A percentile compares a stretch with the other conserved stretches of the same genome.
Conservation (phyloP, 352 stramenopile genomes). For the Thalassiosira allenii region DNA sequence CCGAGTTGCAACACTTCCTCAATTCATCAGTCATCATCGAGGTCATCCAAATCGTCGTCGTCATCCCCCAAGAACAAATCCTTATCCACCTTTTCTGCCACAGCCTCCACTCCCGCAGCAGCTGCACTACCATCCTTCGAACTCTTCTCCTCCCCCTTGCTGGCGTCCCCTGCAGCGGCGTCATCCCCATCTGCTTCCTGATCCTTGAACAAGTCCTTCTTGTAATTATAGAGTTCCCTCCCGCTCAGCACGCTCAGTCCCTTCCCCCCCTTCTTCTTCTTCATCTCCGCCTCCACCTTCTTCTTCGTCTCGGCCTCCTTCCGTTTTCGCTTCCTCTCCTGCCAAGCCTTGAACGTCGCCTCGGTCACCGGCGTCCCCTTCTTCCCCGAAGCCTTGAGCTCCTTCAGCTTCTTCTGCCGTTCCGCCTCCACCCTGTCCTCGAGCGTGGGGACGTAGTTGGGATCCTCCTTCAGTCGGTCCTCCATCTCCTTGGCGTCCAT, state of each 20-base stretch:
- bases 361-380: slow-evolving; percentile 86
- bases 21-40: slow-evolving; percentile 64
- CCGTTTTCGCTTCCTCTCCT: slow-evolving; percentile 84
- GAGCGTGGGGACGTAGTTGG: slow-evolving; percentile 87
- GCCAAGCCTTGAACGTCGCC: slow-evolving; percentile 87
- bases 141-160: slow-evolving; percentile 9
- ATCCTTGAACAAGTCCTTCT: slow-evolving; percentile 87
- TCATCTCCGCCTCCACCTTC: slow-evolving; percentile 82
- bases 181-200: slow-evolving; percentile 68
- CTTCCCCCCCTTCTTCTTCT: slow-evolving; percentile 89
- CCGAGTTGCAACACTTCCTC: background rate
- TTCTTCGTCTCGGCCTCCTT: slow-evolving; percentile 76
- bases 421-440: slow-evolving; percentile 89
- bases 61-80: slow-evolving; percentile 81
- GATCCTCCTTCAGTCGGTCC: slow-evolving; percentile 82
- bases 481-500: slow-evolving; percentile 86
- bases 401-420: slow-evolving; percentile 83
- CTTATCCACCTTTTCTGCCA: slow-evolving; percentile 79
- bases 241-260: slow-evolving; percentile 86
- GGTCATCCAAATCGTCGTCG: slow-evolving; percentile 85
- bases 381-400: slow-evolving; percentile 82
- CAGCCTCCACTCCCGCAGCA: slow-evolving; percentile 53
- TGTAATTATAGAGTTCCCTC: slow-evolving; percentile 88
- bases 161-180: slow-evolving; percentile 35
- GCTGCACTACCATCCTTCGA: slow-evolving; percentile 35